Evolutionary conservation across 2,329 filamentous ascomycete genomes (phyloP).

Genomic region (Blumeriella jaapii): DNA sequence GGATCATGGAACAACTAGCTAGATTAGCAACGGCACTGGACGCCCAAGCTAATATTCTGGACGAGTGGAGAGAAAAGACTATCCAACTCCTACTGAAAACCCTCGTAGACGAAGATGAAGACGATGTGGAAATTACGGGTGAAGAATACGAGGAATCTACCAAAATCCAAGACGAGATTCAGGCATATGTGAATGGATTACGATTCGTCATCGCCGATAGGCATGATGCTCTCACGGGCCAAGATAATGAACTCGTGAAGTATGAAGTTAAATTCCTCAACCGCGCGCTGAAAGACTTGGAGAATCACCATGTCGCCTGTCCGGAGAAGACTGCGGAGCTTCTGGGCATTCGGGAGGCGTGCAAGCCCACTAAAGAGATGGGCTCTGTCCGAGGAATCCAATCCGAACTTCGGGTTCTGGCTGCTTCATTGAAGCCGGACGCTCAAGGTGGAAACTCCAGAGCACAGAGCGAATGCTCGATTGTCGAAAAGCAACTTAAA

Average conservation of each 20-base stretch:
- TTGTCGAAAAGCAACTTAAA: constrained; percentile 53
- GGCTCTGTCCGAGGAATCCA: constrained; percentile 62
- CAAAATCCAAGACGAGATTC: constrained; percentile 77
- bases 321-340: constrained; percentile 50
- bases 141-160: constrained; percentile 86
- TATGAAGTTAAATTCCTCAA: constrained; percentile 48
- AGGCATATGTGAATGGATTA: constrained; percentile 73
- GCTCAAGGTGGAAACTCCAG: constrained; percentile 41
- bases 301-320: constrained; percentile 54
- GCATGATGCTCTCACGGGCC: constrained; percentile 62
- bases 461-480: constrained; percentile 48
- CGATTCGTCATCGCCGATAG: constrained; percentile 70
- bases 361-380: constrained; percentile 38
- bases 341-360: constrained; percentile 33
- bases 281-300: constrained; percentile 47
- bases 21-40: constrained; percentile 56
- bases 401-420: constrained; percentile 54
- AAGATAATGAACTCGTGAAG: constrained; percentile 61
- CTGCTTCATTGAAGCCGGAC: constrained; percentile 47
- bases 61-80: constrained; percentile 64
- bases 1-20: constrained; percentile 54
- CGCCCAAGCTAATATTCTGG: constrained; percentile 56
- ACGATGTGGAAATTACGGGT: constrained; percentile 65
- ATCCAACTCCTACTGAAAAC: constrained; percentile 60
- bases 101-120: constrained; percentile 73